phyloP scores from a whole-genome alignment of 2,329 filamentous ascomycete species.

The Monilinia fructigena region DNA sequence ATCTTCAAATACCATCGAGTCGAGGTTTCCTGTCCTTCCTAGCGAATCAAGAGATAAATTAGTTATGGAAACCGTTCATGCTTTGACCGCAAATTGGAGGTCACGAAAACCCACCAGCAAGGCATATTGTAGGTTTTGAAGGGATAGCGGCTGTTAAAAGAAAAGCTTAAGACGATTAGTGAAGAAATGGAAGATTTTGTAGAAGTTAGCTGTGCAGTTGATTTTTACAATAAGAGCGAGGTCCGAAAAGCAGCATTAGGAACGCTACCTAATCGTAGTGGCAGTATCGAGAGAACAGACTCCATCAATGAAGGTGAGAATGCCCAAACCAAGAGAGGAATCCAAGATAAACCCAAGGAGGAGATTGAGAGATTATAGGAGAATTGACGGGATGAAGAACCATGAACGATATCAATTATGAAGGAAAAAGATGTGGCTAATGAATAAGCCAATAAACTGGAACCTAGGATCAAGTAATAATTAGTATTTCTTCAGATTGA shows the following conservation, averaged over 20 bases:
- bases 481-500: background rate
- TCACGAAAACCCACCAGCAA: conserved; percentile 89
- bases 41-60: conserved; percentile 67
- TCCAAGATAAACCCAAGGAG: background rate
- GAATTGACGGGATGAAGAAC: background rate
- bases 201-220: conserved; percentile 64
- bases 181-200: conserved; percentile 97
- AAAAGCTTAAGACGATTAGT: conserved; percentile 93
- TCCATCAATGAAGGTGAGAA: background rate
- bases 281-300: background rate
- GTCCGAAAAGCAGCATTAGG: conserved; percentile 34
- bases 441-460: too few relatives aligned
- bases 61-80: conserved; percentile 86
- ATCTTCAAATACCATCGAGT: conserved; percentile 47
- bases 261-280: background rate
- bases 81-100: conserved; percentile 86
- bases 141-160: conserved; percentile 85
- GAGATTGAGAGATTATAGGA: background rate
- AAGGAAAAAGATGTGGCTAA: background rate
- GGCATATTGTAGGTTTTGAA: conserved; percentile 91
- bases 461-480: background rate
- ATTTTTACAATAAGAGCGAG: conserved; percentile 39
- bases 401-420: background rate
- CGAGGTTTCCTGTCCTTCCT: conserved; percentile 73
- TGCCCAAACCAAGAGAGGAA: too few relatives aligned